Conservation (phyloP, 345 rosid genomes). For the Gossypium herbaceum region DNA sequence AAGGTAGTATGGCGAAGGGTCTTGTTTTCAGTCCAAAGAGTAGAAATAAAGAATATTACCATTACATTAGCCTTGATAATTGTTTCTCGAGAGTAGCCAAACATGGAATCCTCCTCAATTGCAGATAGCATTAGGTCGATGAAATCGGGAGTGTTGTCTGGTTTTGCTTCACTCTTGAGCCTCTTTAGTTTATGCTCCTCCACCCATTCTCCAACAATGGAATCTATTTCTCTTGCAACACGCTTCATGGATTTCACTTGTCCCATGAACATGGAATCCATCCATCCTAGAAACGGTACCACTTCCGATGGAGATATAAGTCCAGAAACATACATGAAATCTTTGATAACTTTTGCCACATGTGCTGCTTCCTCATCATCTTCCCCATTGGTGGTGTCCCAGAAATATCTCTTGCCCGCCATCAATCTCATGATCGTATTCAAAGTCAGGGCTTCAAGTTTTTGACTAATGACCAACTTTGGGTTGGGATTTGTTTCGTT, state of each 20-base stretch:
- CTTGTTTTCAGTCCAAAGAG: neutral
- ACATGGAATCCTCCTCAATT: constrained; percentile 10
- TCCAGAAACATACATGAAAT: constrained; percentile 20
- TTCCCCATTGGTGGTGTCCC: neutral
- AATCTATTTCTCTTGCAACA: constrained; percentile 16
- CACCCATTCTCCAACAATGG: constrained; percentile 28
- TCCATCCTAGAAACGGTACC: constrained; percentile 30
- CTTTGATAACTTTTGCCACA: constrained; percentile 26
- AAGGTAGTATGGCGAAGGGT: neutral
- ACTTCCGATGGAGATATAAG: constrained; percentile 28
- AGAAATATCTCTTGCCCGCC: constrained; percentile 13
- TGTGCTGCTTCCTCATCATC: constrained; percentile 22
- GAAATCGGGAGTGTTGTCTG: neutral
- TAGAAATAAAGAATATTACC: neutral
- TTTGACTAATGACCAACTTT: constrained; percentile 1
- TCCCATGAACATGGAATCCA: constrained; percentile 22
- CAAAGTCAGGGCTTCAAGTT: constrained; percentile 4
- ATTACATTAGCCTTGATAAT: constrained; percentile 16
- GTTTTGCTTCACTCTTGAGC: neutral
- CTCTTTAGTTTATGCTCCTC: constrained; percentile 22
- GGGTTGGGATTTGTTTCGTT: neutral
- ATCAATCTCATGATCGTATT: constrained; percentile 13
- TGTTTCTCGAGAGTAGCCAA: constrained; percentile 9
- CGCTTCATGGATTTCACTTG: constrained; percentile 20
- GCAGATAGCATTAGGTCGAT: constrained; percentile 9